A percentile compares a stretch with the other conserved stretches of the same genome.
These are phyloP conservation scores for Coemansia sp. DNA, from an alignment of 192 early-diverging fungal genomes.

Conservation along the genomic window DNA sequence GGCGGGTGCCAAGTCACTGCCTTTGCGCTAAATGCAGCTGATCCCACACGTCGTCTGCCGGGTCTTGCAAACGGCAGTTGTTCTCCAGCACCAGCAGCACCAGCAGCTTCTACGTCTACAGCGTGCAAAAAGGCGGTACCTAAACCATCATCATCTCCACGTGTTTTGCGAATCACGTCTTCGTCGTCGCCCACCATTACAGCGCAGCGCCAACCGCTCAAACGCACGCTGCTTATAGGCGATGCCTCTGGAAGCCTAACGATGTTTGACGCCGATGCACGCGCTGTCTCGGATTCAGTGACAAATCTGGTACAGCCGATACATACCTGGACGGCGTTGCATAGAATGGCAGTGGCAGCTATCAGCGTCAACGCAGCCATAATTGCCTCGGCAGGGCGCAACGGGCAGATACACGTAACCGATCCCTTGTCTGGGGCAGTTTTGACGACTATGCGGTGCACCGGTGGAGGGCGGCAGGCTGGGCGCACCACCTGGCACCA, in stretches of 20 bases:
- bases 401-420: conserved; percentile 21
- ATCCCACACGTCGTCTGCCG: background rate
- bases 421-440: conserved; percentile 16
- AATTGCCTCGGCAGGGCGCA: conserved; percentile 25
- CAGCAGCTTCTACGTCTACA: background rate
- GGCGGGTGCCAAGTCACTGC: conserved; percentile 19
- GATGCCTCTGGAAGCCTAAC: conserved; percentile 27
- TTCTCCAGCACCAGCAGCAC: background rate
- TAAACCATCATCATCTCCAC: background rate
- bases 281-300: background rate
- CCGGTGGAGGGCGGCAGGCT: conserved; percentile 14
- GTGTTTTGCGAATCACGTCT: background rate
- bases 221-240: conserved; percentile 27
- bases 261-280: conserved; percentile 20
- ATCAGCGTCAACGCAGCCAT: conserved; percentile 15
- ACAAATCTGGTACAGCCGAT: conserved; percentile 1
- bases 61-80: background rate
- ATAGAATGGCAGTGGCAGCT: conserved; percentile 24
- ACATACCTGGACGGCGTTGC: conserved; percentile 17
- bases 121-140: background rate
- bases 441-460: conserved; percentile 15
- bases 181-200: background rate
- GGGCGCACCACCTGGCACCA: background rate
- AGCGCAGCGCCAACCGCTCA: background rate
- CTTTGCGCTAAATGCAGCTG: background rate